Evolutionary conservation across 140 eudicot species (phyloP).

Genomic region (Anethum foeniculum): DNA sequence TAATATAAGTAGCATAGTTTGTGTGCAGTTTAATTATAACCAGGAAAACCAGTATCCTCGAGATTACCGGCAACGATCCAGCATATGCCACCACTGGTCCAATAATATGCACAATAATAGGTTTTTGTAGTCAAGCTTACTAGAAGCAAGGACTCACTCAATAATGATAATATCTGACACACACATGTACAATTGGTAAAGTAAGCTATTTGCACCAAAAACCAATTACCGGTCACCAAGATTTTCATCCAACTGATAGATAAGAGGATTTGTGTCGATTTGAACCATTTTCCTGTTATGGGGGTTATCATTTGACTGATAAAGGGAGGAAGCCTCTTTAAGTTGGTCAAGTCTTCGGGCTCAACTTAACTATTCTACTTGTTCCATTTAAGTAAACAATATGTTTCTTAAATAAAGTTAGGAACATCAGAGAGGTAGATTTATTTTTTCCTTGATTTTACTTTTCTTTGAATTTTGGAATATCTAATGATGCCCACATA

Average conservation of each 20-base stretch:
- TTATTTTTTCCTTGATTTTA: neutral
- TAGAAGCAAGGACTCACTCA: neutral
- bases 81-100: neutral
- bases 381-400: neutral
- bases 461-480: neutral
- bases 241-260: conserved; percentile 1
- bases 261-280: neutral
- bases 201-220: neutral
- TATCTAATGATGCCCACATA: neutral
- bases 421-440: neutral
- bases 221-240: neutral
- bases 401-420: neutral
- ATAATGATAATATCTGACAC: neutral
- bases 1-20: neutral
- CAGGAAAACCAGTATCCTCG: neutral
- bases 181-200: neutral
- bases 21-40: neutral
- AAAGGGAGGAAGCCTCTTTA: neutral
- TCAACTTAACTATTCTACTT: neutral
- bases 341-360: neutral
- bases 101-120: neutral
- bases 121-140: neutral
- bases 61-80: neutral
- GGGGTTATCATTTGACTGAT: neutral
- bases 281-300: neutral